Evolutionary conservation across 768 basidiomycete genomes (phyloP).

Genomic region (Dictyophora rubrovolvata): DNA sequence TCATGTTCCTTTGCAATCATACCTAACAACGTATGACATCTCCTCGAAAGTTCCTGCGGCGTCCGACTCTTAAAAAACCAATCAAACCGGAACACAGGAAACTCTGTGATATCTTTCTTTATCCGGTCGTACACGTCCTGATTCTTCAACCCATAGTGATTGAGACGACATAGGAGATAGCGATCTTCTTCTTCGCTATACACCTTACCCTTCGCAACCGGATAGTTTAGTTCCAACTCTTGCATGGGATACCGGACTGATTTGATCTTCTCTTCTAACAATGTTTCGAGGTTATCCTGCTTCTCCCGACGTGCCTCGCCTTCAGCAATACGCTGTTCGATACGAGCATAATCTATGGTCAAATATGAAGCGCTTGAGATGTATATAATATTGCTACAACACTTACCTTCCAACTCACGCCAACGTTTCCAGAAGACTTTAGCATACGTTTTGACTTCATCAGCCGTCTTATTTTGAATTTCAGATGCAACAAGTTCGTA

Average conservation of each 20-base stretch:
- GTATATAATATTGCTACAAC: not conserved
- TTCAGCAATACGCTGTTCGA: constrained; percentile 74
- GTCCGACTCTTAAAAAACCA: constrained; percentile 97
- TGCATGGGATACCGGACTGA: constrained; percentile 90
- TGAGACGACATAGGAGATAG: constrained; percentile 82
- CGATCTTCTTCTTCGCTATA: constrained; percentile 96
- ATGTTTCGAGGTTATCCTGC: constrained; percentile 66
- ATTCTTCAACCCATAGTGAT: constrained; percentile 79
- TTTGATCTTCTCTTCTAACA: constrained; percentile 73
- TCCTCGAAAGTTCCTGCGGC: constrained; percentile 75
- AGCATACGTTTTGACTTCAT: constrained; percentile 72
- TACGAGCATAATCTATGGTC: constrained; percentile 60
- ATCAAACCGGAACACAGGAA: constrained; percentile 94
- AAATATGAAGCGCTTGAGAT: not conserved
- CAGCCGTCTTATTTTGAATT: constrained; percentile 73
- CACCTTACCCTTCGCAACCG: constrained; percentile 91
- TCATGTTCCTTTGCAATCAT: constrained; percentile 83
- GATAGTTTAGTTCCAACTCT: constrained; percentile 91
- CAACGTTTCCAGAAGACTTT: constrained; percentile 83
- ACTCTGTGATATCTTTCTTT: constrained; percentile 93
- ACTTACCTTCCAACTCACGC: constrained; percentile 68
- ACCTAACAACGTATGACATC: constrained; percentile 77
- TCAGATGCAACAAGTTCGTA: constrained; percentile 66
- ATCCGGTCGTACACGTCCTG: constrained; percentile 92
- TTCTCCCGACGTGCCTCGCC: constrained; percentile 88